Evolutionary conservation across 805 yeast species (phyloP).

Genomic region (Hanseniaspora vineae): DNA sequence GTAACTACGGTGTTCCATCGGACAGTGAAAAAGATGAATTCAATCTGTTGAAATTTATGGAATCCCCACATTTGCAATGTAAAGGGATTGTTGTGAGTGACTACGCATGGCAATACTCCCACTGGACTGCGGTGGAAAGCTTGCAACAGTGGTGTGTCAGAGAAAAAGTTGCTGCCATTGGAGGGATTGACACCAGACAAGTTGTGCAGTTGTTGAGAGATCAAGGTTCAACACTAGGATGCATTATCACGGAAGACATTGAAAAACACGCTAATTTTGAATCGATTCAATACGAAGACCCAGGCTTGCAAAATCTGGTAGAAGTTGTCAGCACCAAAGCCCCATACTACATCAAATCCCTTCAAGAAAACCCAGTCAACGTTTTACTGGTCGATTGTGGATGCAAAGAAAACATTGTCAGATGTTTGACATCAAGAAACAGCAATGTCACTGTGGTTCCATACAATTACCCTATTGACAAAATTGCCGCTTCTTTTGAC

Average conservation of each 20-base stretch:
- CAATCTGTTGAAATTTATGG: conserved; percentile 80
- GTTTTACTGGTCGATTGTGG: conserved; percentile 96
- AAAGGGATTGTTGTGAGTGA: conserved; percentile 94
- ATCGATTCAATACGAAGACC: conserved; percentile 49
- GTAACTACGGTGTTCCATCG: conserved; percentile 97
- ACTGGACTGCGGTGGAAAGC: conserved; percentile 98
- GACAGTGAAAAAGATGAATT: conserved; percentile 67
- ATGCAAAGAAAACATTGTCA: conserved; percentile 90
- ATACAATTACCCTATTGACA: conserved; percentile 84
- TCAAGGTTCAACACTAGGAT: conserved; percentile 88
- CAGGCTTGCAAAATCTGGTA: conserved; percentile 80
- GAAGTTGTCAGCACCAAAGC: conserved; percentile 90
- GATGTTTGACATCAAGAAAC: conserved; percentile 90
- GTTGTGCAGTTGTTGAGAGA: conserved; percentile 88
- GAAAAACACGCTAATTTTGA: conserved; percentile 4
- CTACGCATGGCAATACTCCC: conserved; percentile 91
- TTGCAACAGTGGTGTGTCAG: conserved; percentile 92
- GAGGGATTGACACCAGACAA: conserved; percentile 96
- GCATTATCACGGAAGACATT: conserved; percentile 69
- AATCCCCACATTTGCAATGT: conserved; percentile 83
- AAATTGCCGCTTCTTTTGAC: conserved; percentile 82
- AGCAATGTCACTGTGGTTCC: conserved; percentile 96
- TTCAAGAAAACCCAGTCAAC: conserved; percentile 47
- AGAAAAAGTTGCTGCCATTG: conserved; percentile 89
- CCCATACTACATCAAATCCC: conserved; percentile 76